Conservation (phyloP, 2,329 filamentous ascomycete species). For the Penicillium hordei region DNA sequence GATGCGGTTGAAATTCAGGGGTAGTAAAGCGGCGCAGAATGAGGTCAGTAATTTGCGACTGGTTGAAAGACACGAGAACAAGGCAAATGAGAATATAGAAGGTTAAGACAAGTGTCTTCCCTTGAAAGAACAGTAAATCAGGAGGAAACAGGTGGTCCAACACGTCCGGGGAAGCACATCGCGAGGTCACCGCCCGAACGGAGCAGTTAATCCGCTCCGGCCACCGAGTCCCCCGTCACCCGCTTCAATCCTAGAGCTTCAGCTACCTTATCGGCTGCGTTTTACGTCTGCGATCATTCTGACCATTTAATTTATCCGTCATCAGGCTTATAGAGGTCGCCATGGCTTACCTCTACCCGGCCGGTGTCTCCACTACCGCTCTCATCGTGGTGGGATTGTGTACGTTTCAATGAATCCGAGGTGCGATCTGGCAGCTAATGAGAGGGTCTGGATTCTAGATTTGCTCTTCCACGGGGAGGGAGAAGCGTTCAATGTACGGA, state of each 20-base stretch:
- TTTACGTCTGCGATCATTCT: conserved; percentile 14
- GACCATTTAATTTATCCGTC: conserved; percentile 23
- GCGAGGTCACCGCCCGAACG: conserved; percentile 21
- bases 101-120: background rate
- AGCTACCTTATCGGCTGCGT: conserved; percentile 22
- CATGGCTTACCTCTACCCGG: conserved; percentile 70
- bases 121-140: background rate
- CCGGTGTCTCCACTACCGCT: conserved; percentile 65
- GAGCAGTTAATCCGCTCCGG: conserved; percentile 36
- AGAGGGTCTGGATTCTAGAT: conserved; percentile 56
- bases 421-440: conserved; percentile 23
- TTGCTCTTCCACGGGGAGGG: conserved; percentile 98
- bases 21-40: conserved; percentile 17
- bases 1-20: conserved; percentile 33
- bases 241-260: conserved; percentile 16
- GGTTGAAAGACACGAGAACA: background rate
- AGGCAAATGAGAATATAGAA: conserved; percentile 2
- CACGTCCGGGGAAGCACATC: conserved; percentile 29
- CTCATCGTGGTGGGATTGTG: conserved; percentile 74
- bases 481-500: conserved; percentile 85
- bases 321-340: conserved; percentile 29
- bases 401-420: conserved; percentile 50
- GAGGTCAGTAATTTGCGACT: conserved; percentile 3
- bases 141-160: conserved; percentile 7
- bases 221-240: conserved; percentile 26